phyloP scores from a whole-genome alignment of 164 flowering plant genomes.

The Piper betle region DNA sequence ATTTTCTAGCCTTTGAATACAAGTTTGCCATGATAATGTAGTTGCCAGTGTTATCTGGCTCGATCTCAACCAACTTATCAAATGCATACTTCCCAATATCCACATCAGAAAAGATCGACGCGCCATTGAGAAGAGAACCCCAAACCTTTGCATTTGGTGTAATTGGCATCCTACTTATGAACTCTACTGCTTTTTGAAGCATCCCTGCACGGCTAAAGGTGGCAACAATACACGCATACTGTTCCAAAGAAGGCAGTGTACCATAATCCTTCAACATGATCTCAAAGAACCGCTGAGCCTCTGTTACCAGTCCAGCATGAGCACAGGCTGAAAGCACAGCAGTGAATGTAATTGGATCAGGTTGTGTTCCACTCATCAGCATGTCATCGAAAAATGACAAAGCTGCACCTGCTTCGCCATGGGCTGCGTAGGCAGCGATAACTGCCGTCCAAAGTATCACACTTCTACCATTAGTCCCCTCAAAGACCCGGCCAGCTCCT shows the following conservation, averaged over 20 bases:
- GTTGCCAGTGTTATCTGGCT: constrained; percentile 68
- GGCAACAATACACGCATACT: constrained; percentile 83
- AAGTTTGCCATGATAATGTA: constrained; percentile 64
- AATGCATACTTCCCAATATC: constrained; percentile 50
- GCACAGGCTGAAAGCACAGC: constrained; percentile 72
- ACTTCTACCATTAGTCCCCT: constrained; percentile 28
- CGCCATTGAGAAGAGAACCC: constrained; percentile 79
- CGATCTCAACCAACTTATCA: constrained; percentile 50
- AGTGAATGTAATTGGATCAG: constrained; percentile 65
- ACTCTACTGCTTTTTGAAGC: constrained; percentile 51
- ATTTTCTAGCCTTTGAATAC: constrained; percentile 61
- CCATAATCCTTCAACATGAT: constrained; percentile 32
- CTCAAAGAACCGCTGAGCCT: constrained; percentile 48
- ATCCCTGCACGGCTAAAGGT: constrained; percentile 60
- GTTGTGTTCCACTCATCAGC: constrained; percentile 33
- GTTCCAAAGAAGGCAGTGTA: constrained; percentile 47
- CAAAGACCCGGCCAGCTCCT: constrained; percentile 42
- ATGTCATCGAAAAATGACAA: constrained; percentile 40
- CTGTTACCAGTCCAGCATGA: constrained; percentile 53
- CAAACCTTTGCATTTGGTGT: constrained; percentile 67
- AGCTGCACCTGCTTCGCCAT: constrained; percentile 52
- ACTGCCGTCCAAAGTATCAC: constrained; percentile 77
- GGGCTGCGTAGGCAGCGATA: constrained; percentile 62
- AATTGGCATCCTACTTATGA: constrained; percentile 53
- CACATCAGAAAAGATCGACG: constrained; percentile 45